Conservation (phyloP, 352 stramenopile species). For the Globisporangium nodosum region DNA sequence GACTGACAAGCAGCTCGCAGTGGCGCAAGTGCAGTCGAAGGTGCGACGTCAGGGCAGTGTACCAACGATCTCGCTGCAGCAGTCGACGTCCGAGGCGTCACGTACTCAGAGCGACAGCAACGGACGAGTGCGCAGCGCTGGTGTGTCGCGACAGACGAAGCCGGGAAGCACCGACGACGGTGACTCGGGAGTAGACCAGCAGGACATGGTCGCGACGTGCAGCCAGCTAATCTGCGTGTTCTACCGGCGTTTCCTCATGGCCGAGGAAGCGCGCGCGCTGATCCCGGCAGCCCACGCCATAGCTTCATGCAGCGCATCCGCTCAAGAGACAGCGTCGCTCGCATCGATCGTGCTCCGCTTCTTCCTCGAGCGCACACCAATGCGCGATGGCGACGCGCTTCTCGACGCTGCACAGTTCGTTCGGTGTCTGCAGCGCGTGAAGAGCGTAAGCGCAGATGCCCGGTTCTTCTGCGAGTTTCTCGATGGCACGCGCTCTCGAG, state of each 20-base stretch:
- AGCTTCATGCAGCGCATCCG: not conserved
- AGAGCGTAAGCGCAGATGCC: conserved; percentile 23
- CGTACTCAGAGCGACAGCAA: not conserved
- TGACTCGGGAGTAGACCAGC: conserved; percentile 3
- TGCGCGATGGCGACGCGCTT: conserved; percentile 24
- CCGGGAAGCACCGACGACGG: not conserved
- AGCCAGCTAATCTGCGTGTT: conserved; percentile 45
- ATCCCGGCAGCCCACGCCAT: not conserved
- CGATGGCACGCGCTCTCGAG: conserved; percentile 22
- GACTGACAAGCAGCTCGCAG: conserved; percentile 25
- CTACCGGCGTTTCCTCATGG: conserved; percentile 56
- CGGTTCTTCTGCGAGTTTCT: conserved; percentile 60
- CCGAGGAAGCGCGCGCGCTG: conserved; percentile 31
- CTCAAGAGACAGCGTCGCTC: conserved; percentile 10
- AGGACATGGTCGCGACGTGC: conserved; percentile 12
- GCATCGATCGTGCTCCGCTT: conserved; percentile 38
- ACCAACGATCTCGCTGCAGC: conserved; percentile 22
- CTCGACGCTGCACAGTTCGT: conserved; percentile 32
- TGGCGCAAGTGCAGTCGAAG: conserved; percentile 25
- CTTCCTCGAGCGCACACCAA: conserved; percentile 41
- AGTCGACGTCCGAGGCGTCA: not conserved
- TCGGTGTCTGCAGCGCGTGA: conserved; percentile 24
- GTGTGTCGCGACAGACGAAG: conserved; percentile 7
- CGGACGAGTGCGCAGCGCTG: not conserved
- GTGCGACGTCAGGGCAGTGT: conserved; percentile 28